A percentile compares a stretch with the other conserved stretches of the same genome.
phyloP scores from a whole-genome alignment of 208 protist genomes.

The Wallacemonas sp. region DNA sequence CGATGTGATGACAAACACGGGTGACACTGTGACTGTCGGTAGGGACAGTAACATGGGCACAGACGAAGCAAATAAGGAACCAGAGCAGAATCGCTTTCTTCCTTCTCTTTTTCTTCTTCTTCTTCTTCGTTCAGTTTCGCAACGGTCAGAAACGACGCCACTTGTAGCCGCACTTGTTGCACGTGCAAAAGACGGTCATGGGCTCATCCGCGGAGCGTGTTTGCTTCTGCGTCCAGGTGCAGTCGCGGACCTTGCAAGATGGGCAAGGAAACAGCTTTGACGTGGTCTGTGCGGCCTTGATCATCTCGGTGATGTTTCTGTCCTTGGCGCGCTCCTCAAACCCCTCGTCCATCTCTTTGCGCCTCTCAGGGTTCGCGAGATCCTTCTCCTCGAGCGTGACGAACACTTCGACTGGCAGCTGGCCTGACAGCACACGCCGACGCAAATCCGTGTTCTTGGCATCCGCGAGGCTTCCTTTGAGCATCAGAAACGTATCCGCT shows the following conservation, averaged over 20 bases:
- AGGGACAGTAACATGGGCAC: too few species aligned
- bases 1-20: too few species aligned
- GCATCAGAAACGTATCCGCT: slow-evolving; percentile 67
- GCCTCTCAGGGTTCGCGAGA: slow-evolving; percentile 77
- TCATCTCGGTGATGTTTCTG: slow-evolving; percentile 78
- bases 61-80: too few species aligned
- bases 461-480: slow-evolving; percentile 73
- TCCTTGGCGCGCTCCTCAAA: slow-evolving; percentile 78
- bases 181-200: slow-evolving; percentile 97
- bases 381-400: slow-evolving; percentile 74
- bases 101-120: too few species aligned
- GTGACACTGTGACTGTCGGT: too few species aligned
- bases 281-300: slow-evolving; percentile 59
- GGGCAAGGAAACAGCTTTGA: slow-evolving; percentile 88
- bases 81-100: too few species aligned
- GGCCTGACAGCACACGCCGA: slow-evolving; percentile 49
- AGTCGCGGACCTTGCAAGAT: slow-evolving; percentile 81
- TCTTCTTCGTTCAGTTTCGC: too few species aligned
- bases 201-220: slow-evolving; percentile 98
- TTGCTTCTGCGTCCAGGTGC: slow-evolving; percentile 95
- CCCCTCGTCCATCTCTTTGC: slow-evolving; percentile 54
- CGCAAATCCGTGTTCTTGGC: slow-evolving; percentile 67
- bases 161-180: slow-evolving; percentile 87
- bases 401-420: slow-evolving; percentile 68
- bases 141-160: slow-evolving; percentile 79